These are phyloP conservation scores for Strigomonas culicis DNA, from an alignment of 208 protist species.

Conservation along the genomic window DNA sequence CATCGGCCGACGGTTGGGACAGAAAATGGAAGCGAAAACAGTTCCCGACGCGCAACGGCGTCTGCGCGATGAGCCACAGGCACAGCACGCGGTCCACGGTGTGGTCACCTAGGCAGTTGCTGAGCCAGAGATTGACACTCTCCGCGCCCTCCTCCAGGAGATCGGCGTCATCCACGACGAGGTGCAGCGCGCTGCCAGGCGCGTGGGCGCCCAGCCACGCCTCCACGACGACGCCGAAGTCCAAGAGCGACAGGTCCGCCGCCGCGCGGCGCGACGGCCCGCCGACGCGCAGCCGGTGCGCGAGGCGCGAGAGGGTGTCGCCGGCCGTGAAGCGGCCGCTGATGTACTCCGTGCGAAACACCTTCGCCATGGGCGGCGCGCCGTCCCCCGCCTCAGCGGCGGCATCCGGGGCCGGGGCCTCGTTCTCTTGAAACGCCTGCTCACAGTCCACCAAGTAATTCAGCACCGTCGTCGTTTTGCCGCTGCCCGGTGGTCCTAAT, in stretches of 20 bases:
- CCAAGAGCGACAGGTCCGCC: conserved; percentile 20
- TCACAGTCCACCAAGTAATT: conserved; percentile 56
- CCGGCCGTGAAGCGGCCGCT: conserved; percentile 27
- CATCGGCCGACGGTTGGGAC: conserved; percentile 25
- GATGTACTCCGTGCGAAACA: conserved; percentile 40
- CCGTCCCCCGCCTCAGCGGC: neutral
- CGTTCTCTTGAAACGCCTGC: conserved; percentile 19
- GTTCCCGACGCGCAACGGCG: conserved; percentile 57
- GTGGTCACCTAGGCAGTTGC: conserved; percentile 24
- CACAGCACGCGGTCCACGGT: conserved; percentile 26
- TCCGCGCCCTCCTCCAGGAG: conserved; percentile 34
- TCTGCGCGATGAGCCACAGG: conserved; percentile 73
- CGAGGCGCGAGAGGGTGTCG: conserved; percentile 23
- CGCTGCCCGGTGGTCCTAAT: conserved; percentile 66
- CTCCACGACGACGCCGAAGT: conserved; percentile 46
- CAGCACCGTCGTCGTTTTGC: conserved; percentile 70
- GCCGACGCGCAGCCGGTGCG: conserved; percentile 18
- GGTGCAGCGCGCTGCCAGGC: conserved; percentile 66
- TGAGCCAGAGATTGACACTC: conserved; percentile 52
- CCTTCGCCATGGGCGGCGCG: conserved; percentile 5
- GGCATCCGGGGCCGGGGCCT: neutral
- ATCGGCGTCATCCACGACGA: conserved; percentile 83
- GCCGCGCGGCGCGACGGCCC: conserved; percentile 12
- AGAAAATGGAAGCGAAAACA: conserved; percentile 82
- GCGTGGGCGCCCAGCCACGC: conserved; percentile 45